Base-by-base conservation (phyloP, 2,329 filamentous ascomycete genomes). In the Penicillium fuscoglaucum region DNA sequence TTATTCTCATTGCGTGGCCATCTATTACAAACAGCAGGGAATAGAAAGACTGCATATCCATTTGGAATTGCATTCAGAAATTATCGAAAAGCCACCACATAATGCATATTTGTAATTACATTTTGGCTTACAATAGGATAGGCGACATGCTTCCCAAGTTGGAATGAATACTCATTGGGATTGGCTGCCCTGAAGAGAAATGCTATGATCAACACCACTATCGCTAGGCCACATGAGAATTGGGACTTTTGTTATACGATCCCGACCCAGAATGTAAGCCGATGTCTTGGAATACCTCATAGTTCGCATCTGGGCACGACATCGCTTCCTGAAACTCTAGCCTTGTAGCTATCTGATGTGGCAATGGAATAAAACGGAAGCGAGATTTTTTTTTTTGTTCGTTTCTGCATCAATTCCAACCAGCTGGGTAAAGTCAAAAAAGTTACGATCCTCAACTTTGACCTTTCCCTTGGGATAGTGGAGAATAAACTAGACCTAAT, bases 391-490 rank as follows among this genome's bases (percentile, higher is more conserved):
- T 21, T 19, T 21, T 21, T 21, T 21, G 19, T 21, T 28, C 13
- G n/a, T 21, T 29, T 47, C 37, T 31, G 43, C 19, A 40, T 10
- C 26, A 17, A 26, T 55, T 37, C 39, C 54, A 58, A 28, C 15
- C 19, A 19, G 12, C 19, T 29, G 35, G 46, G 21, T 51, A 33
- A 24, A 24, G 33, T 12, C 31, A 24, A 12, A 47, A n/a, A n/a
- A 39, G 37, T 40, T 33, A 59, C 61, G 65, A 66, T 67, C 61
- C 56, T 56, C 55, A 62, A 61, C 57, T 60, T 59, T 57, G 58
- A 57, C 63, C 65, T 46, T 58, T 55, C 55, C 46, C 49, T 50
- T 54, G 59, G 64, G 62, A 50, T 44, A 45, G 21, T 19, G 52
- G 51, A 26, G 40, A 10, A 17, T 12, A 8, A 21, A 35, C 60